Conservation (phyloP, 176 grass and related monocot genomes). For the Cenchrus purpureus region DNA sequence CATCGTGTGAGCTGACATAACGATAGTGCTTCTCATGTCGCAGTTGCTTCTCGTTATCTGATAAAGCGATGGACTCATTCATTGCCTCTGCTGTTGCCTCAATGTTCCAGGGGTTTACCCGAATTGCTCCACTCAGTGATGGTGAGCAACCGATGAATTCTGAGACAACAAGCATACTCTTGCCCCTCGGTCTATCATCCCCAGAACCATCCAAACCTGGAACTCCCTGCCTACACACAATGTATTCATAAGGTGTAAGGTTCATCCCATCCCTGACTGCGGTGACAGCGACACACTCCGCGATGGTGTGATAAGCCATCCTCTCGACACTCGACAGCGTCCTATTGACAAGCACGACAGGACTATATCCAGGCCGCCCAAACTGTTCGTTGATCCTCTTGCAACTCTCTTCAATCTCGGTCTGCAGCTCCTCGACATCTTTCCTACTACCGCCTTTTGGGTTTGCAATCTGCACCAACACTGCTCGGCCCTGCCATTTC, state of each 20-base stretch:
- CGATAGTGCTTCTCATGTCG: conserved; percentile 58
- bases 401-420: conserved; percentile 39
- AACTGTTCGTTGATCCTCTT: conserved; percentile 50
- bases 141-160: conserved; percentile 66
- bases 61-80: conserved; percentile 53
- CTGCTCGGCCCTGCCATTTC: conserved; percentile 53
- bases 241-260: conserved; percentile 70
- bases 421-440: conserved; percentile 37
- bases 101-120: conserved; percentile 53
- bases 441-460: conserved; percentile 43
- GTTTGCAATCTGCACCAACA: conserved; percentile 54
- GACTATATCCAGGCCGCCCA: conserved; percentile 47
- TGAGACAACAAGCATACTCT: conserved; percentile 56
- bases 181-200: not conserved
- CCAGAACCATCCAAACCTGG: conserved; percentile 35
- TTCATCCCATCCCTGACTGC: conserved; percentile 66
- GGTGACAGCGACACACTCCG: conserved; percentile 62
- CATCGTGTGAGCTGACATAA: conserved; percentile 52
- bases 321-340: conserved; percentile 53
- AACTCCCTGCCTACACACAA: conserved; percentile 65
- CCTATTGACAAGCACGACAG: conserved; percentile 50
- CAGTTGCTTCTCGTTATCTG: conserved; percentile 53
- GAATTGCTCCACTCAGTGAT: conserved; percentile 55
- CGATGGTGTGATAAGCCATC: conserved; percentile 63
- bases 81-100: conserved; percentile 56